Base-by-base conservation (phyloP, 164 flowering plant species). In the Dillenia suffruticosa region DNA sequence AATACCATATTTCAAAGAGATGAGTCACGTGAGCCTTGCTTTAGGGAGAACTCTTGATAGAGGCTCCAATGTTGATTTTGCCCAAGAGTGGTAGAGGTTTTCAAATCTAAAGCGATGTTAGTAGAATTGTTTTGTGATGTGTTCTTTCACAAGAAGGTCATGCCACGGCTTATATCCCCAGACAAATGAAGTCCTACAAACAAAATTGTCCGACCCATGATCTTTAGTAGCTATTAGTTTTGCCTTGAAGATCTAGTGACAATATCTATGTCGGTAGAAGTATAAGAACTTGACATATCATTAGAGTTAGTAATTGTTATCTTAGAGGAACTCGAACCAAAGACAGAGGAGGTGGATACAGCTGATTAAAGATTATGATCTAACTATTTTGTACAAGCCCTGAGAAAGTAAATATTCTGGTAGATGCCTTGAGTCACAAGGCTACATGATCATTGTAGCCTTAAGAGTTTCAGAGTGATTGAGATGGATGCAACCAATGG, bases 401-500 rank as follows among this genome's bases (percentile, higher is more conserved):
- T n/a, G n/a, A n/a, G n/a, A 65, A 70, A 49, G 74, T 62, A 10
- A 70, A 70, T 61, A 54, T 61, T 1, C 66, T 61, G 0, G 74
- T 56, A 0, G 58, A 70, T 56, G 70, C 62, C 2, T 46, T 65
- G 10, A 70, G 63, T 32, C 16, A 63, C 9, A 70, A 65, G 57
- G n/a, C n/a, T n/a, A n/a, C n/a, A n/a, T n/a, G n/a, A n/a, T n/a
- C n/a, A n/a, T n/a, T n/a, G n/a, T n/a, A n/a, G n/a, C n/a, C n/a
- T n/a, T n/a, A n/a, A n/a, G n/a, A n/a, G n/a, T n/a, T n/a, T n/a
- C n/a, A n/a, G n/a, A n/a, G n/a, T n/a, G n/a, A n/a, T n/a, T n/a
- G n/a, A n/a, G n/a, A n/a, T n/a, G n/a, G n/a, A n/a, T n/a, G n/a
- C n/a, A n/a, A n/a, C n/a, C n/a, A n/a, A n/a, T n/a, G 10, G 10